These are phyloP conservation scores for Mortierella hygrophila DNA, from an alignment of 192 early-diverging fungal species.

Conservation along the genomic window DNA sequence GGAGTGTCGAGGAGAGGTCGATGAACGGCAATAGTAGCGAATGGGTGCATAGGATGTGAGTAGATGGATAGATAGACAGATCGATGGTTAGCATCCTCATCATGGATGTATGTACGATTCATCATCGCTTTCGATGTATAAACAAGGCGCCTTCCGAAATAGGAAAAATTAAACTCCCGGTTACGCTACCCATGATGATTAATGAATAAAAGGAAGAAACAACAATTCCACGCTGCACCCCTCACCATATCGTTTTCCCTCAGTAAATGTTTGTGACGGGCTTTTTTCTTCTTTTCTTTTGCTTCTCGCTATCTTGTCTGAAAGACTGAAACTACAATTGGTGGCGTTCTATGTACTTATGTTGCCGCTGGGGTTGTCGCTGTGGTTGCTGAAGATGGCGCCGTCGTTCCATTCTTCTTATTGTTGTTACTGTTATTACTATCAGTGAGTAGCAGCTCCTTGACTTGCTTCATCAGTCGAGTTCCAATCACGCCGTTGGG, in stretches of 20 bases:
- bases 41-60: background rate
- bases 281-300: background rate
- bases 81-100: constrained; percentile 41
- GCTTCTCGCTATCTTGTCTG: background rate
- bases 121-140: background rate
- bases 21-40: background rate
- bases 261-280: background rate
- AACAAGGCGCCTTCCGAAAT: background rate
- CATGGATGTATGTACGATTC: background rate
- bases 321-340: background rate
- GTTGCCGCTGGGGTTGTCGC: background rate
- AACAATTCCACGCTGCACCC: background rate
- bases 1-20: background rate
- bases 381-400: background rate
- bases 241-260: background rate
- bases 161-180: constrained; percentile 13
- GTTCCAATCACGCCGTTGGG: constrained; percentile 44
- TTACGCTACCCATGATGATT: constrained; percentile 46
- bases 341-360: background rate
- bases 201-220: constrained; percentile 43
- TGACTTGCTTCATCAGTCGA: constrained; percentile 50
- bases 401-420: constrained; percentile 29
- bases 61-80: constrained; percentile 41
- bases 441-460: constrained; percentile 25
- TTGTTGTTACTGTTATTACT: background rate